phyloP scores from a whole-genome alignment of 805 yeast species.

The Candida glaebosa region DNA sequence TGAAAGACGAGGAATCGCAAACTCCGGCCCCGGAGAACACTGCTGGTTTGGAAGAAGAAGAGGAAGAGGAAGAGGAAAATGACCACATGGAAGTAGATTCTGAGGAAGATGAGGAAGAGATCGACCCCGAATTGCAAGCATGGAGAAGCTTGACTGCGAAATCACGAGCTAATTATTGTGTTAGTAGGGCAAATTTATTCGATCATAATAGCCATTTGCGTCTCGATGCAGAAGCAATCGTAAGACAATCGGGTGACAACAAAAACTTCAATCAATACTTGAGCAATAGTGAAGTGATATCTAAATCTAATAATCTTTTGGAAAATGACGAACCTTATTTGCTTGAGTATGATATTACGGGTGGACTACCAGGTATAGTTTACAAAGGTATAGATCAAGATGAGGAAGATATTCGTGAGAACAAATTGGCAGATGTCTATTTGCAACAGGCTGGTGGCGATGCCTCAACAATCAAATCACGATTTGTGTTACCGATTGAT shows the following conservation, averaged over 20 bases:
- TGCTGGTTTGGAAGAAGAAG: conserved; percentile 6
- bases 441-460: conserved; percentile 25
- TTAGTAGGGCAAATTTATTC: conserved; percentile 65
- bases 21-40: conserved; percentile 10
- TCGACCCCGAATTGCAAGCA: conserved; percentile 72
- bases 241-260: conserved; percentile 69
- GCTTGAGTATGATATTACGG: conserved; percentile 79
- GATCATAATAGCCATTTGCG: conserved; percentile 53
- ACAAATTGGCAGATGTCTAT: conserved; percentile 30
- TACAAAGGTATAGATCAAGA: conserved; percentile 49
- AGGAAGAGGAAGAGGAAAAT: conserved; percentile 9
- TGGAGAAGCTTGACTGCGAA: conserved; percentile 86
- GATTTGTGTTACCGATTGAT: conserved; percentile 32
- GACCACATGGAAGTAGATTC: conserved; percentile 29
- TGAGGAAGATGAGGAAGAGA: conserved; percentile 56
- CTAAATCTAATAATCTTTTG: conserved; percentile 41
- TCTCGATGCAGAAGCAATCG: conserved; percentile 63
- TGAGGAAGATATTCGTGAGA: conserved; percentile 38
- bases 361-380: conserved; percentile 68
- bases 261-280: conserved; percentile 49
- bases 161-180: conserved; percentile 71
- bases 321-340: conserved; percentile 63
- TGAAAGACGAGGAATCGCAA: conserved; percentile 6
- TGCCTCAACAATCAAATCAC: conserved; percentile 21
- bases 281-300: conserved; percentile 34